These are phyloP conservation scores for Thalassiosira hispida DNA, from an alignment of 352 stramenopile genomes.

Conservation along the genomic window DNA sequence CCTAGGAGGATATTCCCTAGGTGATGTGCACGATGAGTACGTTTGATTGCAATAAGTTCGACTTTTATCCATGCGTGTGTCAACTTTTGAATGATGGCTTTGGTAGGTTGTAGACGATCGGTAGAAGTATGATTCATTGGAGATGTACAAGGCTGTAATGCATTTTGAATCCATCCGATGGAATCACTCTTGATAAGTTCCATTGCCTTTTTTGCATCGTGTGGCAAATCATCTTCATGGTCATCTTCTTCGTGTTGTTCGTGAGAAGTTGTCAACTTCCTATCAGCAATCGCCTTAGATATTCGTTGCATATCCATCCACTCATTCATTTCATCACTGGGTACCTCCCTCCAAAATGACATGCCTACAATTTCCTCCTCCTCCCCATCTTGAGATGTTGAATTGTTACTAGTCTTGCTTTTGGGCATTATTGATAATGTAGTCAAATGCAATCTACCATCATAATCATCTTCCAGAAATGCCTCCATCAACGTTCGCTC, in stretches of 20 bases:
- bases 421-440: slow-evolving; percentile 14
- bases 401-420: neutral
- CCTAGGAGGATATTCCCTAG: slow-evolving; percentile 29
- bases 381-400: neutral
- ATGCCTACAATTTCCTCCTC: slow-evolving; percentile 29
- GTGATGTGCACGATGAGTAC: slow-evolving; percentile 21
- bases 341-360: slow-evolving; percentile 42
- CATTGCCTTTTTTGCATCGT: slow-evolving; percentile 8
- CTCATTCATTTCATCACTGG: slow-evolving; percentile 37
- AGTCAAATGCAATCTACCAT: slow-evolving; percentile 39
- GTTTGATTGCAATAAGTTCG: slow-evolving; percentile 39
- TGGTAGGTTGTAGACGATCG: neutral
- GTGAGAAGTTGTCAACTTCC: neutral
- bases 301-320: slow-evolving; percentile 44
- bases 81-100: neutral
- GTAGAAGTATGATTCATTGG: neutral
- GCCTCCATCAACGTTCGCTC: slow-evolving; percentile 33
- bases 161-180: slow-evolving; percentile 34
- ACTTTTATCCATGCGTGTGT: slow-evolving; percentile 49
- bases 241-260: slow-evolving; percentile 1
- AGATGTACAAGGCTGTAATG: neutral
- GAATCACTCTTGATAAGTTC: slow-evolving; percentile 27
- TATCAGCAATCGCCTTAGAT: slow-evolving; percentile 13
- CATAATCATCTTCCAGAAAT: slow-evolving; percentile 53
- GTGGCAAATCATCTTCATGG: neutral